Conservation (phyloP, 345 rosid species). For the Mangifera indica region DNA sequence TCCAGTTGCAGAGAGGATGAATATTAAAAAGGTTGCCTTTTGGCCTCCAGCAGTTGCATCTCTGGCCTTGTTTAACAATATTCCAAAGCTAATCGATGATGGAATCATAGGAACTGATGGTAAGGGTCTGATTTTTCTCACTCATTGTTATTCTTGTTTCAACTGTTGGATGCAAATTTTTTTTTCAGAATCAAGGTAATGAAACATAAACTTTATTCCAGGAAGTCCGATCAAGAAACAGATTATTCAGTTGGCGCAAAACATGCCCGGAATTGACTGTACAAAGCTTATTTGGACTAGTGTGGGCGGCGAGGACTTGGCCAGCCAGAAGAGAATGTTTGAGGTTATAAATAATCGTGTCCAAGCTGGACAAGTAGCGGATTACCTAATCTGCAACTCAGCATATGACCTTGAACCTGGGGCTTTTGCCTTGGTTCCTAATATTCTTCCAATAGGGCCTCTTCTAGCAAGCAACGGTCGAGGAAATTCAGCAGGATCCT, state of each 20-base stretch:
- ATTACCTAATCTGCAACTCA: slow-evolving; percentile 44
- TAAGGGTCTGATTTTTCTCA: neutral
- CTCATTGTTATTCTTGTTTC: neutral
- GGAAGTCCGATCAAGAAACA: neutral
- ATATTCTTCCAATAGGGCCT: slow-evolving; percentile 31
- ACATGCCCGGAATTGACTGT: neutral
- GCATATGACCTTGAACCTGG: slow-evolving; percentile 33
- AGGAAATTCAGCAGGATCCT: slow-evolving; percentile 20
- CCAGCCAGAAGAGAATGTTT: neutral
- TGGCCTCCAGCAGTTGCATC: slow-evolving; percentile 8
- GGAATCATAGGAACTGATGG: slow-evolving; percentile 13
- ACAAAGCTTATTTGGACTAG: neutral
- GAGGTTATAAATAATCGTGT: neutral
- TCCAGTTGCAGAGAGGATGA: slow-evolving; percentile 14
- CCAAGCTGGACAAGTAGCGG: slow-evolving; percentile 10
- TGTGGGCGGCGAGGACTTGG: neutral
- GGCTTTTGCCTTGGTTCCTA: neutral
- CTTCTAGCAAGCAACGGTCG: slow-evolving; percentile 5
- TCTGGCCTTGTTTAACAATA: neutral
- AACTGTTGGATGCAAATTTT: no score
- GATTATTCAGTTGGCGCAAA: neutral
- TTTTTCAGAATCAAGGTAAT: neutral
- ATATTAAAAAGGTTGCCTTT: slow-evolving; percentile 6
- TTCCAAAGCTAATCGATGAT: neutral
- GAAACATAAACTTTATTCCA: neutral